Evolutionary conservation across 1,284 basidiomycete species (phyloP).

Genomic region (Schizophyllum amplum): DNA sequence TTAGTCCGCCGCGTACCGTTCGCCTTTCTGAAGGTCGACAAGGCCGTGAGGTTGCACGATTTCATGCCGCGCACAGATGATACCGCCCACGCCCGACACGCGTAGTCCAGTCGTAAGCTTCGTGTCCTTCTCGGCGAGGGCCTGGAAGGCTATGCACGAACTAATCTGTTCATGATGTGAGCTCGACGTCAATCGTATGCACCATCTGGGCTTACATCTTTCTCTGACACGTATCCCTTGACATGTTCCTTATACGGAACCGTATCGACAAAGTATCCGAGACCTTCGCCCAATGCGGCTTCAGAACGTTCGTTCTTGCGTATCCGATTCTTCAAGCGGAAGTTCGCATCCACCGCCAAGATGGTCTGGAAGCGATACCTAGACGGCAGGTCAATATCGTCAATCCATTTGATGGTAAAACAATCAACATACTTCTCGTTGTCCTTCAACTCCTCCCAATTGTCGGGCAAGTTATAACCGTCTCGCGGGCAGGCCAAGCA

Average conservation of each 20-base stretch:
- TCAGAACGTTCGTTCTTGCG: conserved; percentile 11
- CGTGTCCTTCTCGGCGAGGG: conserved; percentile 12
- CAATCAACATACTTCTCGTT: conserved; percentile 5
- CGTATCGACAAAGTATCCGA: conserved; percentile 21
- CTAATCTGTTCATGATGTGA: conserved; percentile 1
- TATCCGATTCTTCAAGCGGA: conserved; percentile 12
- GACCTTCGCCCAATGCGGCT: conserved; percentile 17
- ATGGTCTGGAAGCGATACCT: conserved; percentile 14
- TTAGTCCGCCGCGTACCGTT: too few relatives aligned
- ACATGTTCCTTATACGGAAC: conserved; percentile 15
- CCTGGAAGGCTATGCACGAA: conserved; percentile 11
- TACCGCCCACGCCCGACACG: conserved; percentile 11
- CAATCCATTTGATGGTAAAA: too few relatives aligned
- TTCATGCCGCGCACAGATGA: conserved; percentile 10
- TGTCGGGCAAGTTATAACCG: conserved; percentile 3
- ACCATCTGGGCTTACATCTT: conserved; percentile 4
- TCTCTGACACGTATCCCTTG: conserved; percentile 1
- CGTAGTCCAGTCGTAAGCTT: conserved; percentile 9
- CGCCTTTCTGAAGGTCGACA: conserved; percentile 15
- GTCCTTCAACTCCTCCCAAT: conserved; percentile 1
- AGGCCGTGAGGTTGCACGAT: conserved; percentile 7
- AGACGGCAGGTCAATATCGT: too few relatives aligned
- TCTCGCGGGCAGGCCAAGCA: conserved; percentile 9
- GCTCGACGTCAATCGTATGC: too few relatives aligned
- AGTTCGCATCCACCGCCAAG: conserved; percentile 14